These are phyloP conservation scores for Friedmanniomyces endolithicus DNA, from an alignment of 495 filamentous ascomycete species.

Conservation along the genomic window DNA sequence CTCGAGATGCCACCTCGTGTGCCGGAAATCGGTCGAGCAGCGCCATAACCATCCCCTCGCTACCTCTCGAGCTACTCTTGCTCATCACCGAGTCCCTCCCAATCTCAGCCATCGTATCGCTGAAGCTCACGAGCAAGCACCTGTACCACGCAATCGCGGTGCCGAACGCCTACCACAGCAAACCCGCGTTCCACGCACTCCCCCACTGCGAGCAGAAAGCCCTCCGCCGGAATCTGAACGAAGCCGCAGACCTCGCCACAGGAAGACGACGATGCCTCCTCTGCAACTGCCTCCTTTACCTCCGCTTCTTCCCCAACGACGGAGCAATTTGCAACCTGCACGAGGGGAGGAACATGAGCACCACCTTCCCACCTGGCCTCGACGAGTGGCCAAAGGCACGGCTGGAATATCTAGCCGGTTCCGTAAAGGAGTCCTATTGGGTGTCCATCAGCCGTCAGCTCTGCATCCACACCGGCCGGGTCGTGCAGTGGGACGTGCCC, in stretches of 20 bases:
- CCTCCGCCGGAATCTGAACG: neutral
- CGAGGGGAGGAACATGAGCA: neutral
- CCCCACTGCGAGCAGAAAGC: neutral
- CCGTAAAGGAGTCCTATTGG: slow-evolving; percentile 5
- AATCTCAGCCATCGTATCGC: neutral
- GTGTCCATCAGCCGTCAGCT: slow-evolving; percentile 18
- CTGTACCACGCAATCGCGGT: slow-evolving; percentile 1
- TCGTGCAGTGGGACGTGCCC: slow-evolving; percentile 16
- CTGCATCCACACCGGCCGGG: slow-evolving; percentile 23
- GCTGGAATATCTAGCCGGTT: neutral
- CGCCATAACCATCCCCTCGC: neutral
- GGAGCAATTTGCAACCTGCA: neutral
- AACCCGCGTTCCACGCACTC: neutral
- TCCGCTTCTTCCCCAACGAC: neutral
- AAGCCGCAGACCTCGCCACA: neutral
- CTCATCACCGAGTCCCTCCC: slow-evolving; percentile 2
- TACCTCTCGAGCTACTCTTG: slow-evolving; percentile 5
- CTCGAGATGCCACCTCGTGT: no score
- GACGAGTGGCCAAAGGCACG: neutral
- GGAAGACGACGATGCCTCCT: slow-evolving; percentile 6
- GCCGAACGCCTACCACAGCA: neutral
- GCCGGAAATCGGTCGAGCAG: no score
- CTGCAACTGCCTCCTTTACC: neutral
- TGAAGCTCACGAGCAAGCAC: neutral
- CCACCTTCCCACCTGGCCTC: neutral